A percentile compares a stretch with the other conserved stretches of the same genome.
Conservation (phyloP, 2,329 filamentous ascomycete species). For the Grosmannia huntii region DNA sequence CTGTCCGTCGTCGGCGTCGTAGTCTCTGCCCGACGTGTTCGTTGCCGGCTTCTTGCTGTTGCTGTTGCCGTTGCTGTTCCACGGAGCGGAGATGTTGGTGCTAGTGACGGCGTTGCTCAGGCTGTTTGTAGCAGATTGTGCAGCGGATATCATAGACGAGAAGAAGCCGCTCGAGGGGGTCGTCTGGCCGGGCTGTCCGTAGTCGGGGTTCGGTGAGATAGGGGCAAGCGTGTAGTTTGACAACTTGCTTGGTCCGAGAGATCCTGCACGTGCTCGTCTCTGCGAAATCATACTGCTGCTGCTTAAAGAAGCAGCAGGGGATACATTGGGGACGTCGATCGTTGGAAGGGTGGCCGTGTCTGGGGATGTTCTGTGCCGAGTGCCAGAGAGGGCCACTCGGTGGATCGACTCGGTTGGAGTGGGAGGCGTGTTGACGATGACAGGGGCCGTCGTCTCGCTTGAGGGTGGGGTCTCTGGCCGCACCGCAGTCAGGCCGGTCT, state of each 20-base stretch:
- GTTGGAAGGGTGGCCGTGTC: conserved; percentile 1
- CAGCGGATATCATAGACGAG: conserved; percentile 81
- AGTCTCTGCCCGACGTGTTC: neutral
- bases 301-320: conserved; percentile 33
- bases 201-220: conserved; percentile 64
- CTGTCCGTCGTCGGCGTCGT: conserved; percentile 11
- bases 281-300: conserved; percentile 61
- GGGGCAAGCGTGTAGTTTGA: conserved; percentile 63
- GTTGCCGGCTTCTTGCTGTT: conserved; percentile 20
- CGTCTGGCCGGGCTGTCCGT: conserved; percentile 37
- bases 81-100: conserved; percentile 45
- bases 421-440: conserved; percentile 55
- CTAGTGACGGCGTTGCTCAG: conserved; percentile 64
- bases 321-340: conserved; percentile 34
- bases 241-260: conserved; percentile 68
- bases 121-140: conserved; percentile 77
- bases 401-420: conserved; percentile 39
- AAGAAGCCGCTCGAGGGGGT: conserved; percentile 63
- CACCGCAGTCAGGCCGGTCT: conserved; percentile 13
- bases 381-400: conserved; percentile 9
- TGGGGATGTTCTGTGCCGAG: conserved; percentile 1
- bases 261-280: conserved; percentile 39
- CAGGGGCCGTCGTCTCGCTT: conserved; percentile 30
- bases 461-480: conserved; percentile 36
- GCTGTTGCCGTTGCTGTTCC: conserved; percentile 19